Base-by-base conservation (phyloP, 768 basidiomycete species). In the Leucosporidium scottii region DNA sequence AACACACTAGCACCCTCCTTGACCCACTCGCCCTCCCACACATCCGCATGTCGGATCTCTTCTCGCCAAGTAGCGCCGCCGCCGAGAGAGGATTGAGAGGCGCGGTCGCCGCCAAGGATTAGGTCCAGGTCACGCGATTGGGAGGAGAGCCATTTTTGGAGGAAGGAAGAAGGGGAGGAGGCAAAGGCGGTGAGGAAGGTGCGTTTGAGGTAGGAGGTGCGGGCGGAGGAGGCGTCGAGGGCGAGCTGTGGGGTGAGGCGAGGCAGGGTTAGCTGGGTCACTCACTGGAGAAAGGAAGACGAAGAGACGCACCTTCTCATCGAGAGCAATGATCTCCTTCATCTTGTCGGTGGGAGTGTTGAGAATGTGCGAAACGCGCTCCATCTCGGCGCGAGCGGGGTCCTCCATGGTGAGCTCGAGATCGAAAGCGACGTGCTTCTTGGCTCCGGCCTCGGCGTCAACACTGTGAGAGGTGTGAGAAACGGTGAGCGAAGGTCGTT, bases 241-340 rank as follows among this genome's bases (percentile, higher is more conserved):
- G 60, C 28, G 60, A 61, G 23, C 60, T 61, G 20, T 30, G 15
- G 1, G 27, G 28, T 3, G 4, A 15, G 21, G 3, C 2, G 51
- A 53, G 51, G 34, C 10, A 10, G 10, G n/a, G 49, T 50, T 31
- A 49, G 47, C 17, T 18, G n/a, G 10, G 34, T 34, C 34, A 5
- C 34, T 4, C 4, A 30, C 0, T 7, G 31, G 30, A 0, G 30
- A 4, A 50, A 65, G 49, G 12, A 56, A 23, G 34, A 57, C 47
- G 27, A 50, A 12, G 1, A 65, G 28, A 31, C 48, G 56, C 30
- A 73, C 55, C 56, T 63, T 62, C 27, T 67, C 63, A 58, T 69
- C 64, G n/a, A 73, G 56, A 0, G 34, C 48, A 0, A 50, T 25
- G 27, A 67, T 50, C 30, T 69, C 61, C 23, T 36, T n/a, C 3